A percentile compares a stretch with the other conserved stretches of the same genome.
Evolutionary conservation across 257 asterid species (phyloP).

Genomic region (Solanum pennellii): DNA sequence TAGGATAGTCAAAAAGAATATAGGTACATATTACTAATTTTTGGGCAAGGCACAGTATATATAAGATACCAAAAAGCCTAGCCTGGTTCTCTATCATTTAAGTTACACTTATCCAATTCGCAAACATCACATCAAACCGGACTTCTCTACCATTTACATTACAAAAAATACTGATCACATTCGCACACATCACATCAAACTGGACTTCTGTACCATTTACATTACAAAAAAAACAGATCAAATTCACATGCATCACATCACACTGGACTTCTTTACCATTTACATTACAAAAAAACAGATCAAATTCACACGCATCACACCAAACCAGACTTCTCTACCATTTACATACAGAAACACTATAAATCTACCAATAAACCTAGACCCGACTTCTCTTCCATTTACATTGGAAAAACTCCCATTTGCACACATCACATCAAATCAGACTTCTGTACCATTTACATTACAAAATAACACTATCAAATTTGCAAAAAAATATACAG

Average conservation of each 20-base stretch:
- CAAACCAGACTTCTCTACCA: neutral
- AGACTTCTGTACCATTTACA: neutral
- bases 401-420: neutral
- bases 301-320: neutral
- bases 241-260: neutral
- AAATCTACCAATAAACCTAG: neutral
- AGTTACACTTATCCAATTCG: neutral
- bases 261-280: neutral
- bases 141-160: neutral
- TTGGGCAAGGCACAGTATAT: neutral
- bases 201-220: neutral
- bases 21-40: neutral
- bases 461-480: neutral
- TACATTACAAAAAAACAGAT: too few species aligned
- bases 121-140: neutral
- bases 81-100: neutral
- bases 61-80: neutral
- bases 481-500: neutral
- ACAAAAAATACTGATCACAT: neutral
- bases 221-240: neutral
- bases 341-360: neutral
- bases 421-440: neutral
- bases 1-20: neutral
- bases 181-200: neutral
- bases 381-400: neutral